Evolutionary conservation across 2,329 filamentous ascomycete species (phyloP).

Genomic region (Neocatenulostroma microsporum): DNA sequence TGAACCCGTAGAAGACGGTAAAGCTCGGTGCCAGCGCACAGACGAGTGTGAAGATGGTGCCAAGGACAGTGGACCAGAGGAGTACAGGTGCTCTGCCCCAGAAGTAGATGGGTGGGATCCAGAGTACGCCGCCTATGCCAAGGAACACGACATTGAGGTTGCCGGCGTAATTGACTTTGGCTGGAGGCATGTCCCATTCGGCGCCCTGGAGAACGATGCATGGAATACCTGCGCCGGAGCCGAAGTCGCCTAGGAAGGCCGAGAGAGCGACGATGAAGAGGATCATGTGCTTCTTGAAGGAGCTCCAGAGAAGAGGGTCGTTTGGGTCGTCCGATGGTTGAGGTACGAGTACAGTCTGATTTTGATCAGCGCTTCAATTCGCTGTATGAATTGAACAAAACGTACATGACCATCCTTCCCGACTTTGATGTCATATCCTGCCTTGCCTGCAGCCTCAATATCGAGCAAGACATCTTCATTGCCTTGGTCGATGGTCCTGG

Average conservation of each 20-base stretch:
- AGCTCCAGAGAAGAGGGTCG: neutral
- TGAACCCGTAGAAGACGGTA: neutral
- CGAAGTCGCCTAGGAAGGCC: neutral
- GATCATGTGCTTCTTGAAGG: neutral
- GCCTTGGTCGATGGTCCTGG: neutral
- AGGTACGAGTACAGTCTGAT: neutral
- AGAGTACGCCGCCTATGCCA: neutral
- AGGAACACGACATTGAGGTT: neutral
- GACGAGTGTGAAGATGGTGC: neutral
- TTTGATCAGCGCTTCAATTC: neutral
- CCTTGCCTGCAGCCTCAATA: neutral
- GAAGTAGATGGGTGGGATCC: neutral
- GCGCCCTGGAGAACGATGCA: neutral
- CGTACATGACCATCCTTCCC: neutral
- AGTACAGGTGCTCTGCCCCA: neutral
- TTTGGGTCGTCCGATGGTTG: neutral
- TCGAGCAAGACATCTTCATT: neutral
- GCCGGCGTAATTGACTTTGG: neutral
- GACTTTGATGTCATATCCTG: neutral
- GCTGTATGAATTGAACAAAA: neutral
- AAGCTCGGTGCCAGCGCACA: neutral
- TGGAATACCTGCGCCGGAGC: neutral
- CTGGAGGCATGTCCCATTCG: neutral
- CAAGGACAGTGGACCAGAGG: neutral
- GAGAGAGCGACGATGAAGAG: neutral